phyloP scores from a whole-genome alignment of 768 basidiomycete genomes.

The Mycena polygramma region DNA sequence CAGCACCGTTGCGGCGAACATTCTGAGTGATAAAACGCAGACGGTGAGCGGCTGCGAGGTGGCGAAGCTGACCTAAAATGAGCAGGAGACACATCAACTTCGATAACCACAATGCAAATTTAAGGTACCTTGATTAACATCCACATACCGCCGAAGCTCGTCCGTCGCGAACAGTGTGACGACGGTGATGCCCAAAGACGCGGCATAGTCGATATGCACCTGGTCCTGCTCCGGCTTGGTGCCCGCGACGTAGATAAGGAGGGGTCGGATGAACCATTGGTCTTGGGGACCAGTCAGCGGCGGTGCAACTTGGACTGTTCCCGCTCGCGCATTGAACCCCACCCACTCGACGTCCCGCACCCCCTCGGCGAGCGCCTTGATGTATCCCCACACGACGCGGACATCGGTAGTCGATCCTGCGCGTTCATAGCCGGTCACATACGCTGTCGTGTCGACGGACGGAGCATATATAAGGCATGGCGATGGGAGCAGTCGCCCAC shows the following conservation, averaged over 20 bases:
- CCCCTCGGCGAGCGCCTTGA: conserved; percentile 23
- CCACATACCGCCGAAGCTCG: conserved; percentile 5
- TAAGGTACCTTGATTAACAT: conserved; percentile 15
- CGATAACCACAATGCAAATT: no score
- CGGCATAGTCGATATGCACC: conserved; percentile 14
- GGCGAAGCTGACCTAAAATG: no score
- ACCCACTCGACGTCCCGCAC: conserved; percentile 27
- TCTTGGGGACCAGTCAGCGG: background rate
- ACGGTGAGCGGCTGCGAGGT: conserved; percentile 9
- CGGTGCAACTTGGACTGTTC: background rate
- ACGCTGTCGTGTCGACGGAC: conserved; percentile 19
- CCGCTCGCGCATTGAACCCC: conserved; percentile 16
- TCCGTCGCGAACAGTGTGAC: conserved; percentile 13
- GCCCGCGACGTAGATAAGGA: conserved; percentile 15
- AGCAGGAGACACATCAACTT: no score
- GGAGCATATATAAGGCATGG: conserved; percentile 25
- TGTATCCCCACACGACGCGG: conserved; percentile 17
- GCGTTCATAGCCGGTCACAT: conserved; percentile 15
- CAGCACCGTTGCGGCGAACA: conserved; percentile 11
- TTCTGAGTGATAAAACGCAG: conserved; percentile 28
- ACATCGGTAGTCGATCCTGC: conserved; percentile 24
- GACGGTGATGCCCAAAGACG: conserved; percentile 22
- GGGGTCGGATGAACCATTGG: conserved; percentile 4
- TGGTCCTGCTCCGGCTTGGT: conserved; percentile 27
- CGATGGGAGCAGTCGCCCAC: conserved; percentile 7